A percentile compares a stretch with the other conserved stretches of the same genome.
phyloP scores from a whole-genome alignment of 352 stramenopile species.

The Phytophthora pinifolia region DNA sequence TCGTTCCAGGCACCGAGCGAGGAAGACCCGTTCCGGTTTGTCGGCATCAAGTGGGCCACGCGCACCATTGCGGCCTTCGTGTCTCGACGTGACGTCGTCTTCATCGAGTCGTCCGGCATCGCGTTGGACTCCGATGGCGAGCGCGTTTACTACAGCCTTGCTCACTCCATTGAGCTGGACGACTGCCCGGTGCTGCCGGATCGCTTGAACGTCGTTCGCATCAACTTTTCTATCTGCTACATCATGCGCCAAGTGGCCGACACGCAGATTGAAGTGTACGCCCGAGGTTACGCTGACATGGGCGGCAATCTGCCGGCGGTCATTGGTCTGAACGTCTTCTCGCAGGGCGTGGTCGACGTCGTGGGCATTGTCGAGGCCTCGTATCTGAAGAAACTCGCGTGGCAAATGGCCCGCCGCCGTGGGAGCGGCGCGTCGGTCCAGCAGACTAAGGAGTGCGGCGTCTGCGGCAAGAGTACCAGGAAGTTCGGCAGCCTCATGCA shows the following conservation, averaged over 20 bases:
- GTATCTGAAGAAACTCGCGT: constrained; percentile 56
- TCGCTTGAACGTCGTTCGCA: constrained; percentile 39
- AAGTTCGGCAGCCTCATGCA: constrained; percentile 36
- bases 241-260: constrained; percentile 43
- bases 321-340: constrained; percentile 33
- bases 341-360: constrained; percentile 30
- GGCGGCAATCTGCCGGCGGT: constrained; percentile 36
- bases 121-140: constrained; percentile 41
- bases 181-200: constrained; percentile 27
- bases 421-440: constrained; percentile 12
- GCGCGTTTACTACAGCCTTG: constrained; percentile 47
- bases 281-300: constrained; percentile 43
- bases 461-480: constrained; percentile 41
- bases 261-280: constrained; percentile 48
- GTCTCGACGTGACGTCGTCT: constrained; percentile 43
- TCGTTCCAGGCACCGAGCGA: constrained; percentile 40
- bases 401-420: constrained; percentile 25
- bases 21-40: constrained; percentile 53
- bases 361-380: constrained; percentile 50
- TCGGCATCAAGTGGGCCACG: constrained; percentile 52
- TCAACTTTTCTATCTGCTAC: constrained; percentile 53
- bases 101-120: constrained; percentile 49
- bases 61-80: constrained; percentile 36
- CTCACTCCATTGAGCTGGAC: constrained; percentile 44
- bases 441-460: constrained; percentile 24